These are phyloP conservation scores for Haplosporangium gracile DNA, from an alignment of 192 early-diverging fungal genomes.

Conservation along the genomic window DNA sequence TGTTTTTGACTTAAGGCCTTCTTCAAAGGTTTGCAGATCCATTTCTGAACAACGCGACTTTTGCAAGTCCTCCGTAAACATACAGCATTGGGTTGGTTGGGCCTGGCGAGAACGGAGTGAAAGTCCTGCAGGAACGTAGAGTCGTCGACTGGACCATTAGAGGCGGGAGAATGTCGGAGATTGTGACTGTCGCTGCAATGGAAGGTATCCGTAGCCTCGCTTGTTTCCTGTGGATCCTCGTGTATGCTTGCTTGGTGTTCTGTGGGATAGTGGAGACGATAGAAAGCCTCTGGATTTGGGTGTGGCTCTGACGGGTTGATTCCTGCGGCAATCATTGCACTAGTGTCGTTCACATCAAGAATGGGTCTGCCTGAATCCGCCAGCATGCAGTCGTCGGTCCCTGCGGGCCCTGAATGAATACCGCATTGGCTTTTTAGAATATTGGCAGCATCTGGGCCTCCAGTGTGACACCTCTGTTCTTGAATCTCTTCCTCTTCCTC, in stretches of 20 bases:
- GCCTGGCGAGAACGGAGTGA: neutral
- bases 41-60: neutral
- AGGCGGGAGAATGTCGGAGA: too few relatives aligned
- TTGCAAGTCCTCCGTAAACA: neutral
- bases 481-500: neutral
- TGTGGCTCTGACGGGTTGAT: conserved; percentile 20
- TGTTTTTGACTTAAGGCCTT: neutral
- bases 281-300: conserved; percentile 30
- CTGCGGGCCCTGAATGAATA: neutral
- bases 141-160: neutral
- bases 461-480: neutral
- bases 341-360: conserved; percentile 35
- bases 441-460: neutral
- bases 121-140: neutral
- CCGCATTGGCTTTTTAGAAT: neutral
- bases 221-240: neutral
- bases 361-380: neutral
- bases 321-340: conserved; percentile 18
- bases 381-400: neutral
- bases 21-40: neutral
- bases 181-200: neutral
- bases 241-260: neutral
- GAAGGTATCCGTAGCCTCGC: neutral
- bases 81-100: neutral
- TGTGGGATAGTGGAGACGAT: neutral